These are phyloP conservation scores for Abrus pulchellus DNA, from an alignment of 306 rosid species.

Conservation along the genomic window DNA sequence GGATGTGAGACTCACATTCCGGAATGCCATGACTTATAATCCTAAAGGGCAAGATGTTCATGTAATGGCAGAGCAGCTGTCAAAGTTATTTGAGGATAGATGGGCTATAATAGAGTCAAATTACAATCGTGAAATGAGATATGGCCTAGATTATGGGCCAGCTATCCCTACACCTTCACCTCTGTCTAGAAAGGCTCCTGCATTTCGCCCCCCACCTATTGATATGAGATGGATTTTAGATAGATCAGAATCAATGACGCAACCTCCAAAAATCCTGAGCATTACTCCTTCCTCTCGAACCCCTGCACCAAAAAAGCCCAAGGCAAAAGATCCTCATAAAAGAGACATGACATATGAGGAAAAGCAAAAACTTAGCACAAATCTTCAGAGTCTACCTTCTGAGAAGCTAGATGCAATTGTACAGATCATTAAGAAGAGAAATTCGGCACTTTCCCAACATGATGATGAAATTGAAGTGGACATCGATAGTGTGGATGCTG, in stretches of 20 bases:
- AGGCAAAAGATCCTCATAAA: conserved; percentile 92
- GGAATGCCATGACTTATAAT: conserved; percentile 92
- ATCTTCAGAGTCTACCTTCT: conserved; percentile 81
- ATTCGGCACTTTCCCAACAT: conserved; percentile 71
- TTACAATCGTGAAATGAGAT: conserved; percentile 78
- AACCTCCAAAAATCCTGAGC: conserved; percentile 61
- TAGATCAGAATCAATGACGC: conserved; percentile 76
- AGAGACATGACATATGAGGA: conserved; percentile 95
- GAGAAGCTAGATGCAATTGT: conserved; percentile 88
- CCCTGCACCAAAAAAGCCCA: conserved; percentile 95
- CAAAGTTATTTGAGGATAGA: conserved; percentile 79
- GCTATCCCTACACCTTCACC: conserved; percentile 70
- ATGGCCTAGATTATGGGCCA: conserved; percentile 62
- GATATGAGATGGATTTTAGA: conserved; percentile 84
- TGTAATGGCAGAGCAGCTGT: conserved; percentile 90
- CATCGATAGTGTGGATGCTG: conserved; percentile 90
- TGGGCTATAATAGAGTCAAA: conserved; percentile 92
- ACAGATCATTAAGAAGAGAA: conserved; percentile 85
- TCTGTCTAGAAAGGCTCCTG: conserved; percentile 67
- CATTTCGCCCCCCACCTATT: conserved; percentile 71
- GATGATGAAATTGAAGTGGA: conserved; percentile 98
- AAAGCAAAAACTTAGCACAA: conserved; percentile 87
- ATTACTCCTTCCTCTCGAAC: conserved; percentile 75
- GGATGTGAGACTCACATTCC: conserved; percentile 96
- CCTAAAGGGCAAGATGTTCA: conserved; percentile 95